Conservation (phyloP, 2,329 filamentous ascomycete species). For the Domatiomyces globalis region DNA sequence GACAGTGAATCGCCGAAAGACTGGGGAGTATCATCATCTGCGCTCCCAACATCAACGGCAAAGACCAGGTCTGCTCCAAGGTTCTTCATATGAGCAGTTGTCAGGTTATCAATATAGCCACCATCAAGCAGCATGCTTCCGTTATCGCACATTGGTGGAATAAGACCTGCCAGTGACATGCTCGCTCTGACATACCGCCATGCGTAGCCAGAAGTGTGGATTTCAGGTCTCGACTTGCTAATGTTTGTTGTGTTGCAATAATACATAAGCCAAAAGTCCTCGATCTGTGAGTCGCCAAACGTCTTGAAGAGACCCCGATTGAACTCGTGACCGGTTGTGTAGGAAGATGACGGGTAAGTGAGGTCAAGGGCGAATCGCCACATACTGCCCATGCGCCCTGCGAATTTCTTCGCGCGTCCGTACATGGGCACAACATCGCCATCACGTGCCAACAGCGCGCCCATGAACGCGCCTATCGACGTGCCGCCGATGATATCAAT, state of each 20-base stretch:
- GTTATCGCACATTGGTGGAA: constrained; percentile 91
- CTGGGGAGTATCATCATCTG: constrained; percentile 87
- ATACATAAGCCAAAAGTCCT: constrained; percentile 97
- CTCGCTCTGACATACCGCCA: constrained; percentile 95
- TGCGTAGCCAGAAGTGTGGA: constrained; percentile 90
- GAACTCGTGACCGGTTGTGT: constrained; percentile 97
- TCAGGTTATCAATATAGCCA: constrained; percentile 93
- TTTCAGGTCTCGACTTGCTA: constrained; percentile 78
- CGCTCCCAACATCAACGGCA: constrained; percentile 80
- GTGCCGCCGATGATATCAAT: constrained; percentile 93
- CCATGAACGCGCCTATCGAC: constrained; percentile 91
- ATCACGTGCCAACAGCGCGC: constrained; percentile 86
- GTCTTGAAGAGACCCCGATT: constrained; percentile 98
- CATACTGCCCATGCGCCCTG: constrained; percentile 96
- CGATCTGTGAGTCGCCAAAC: constrained; percentile 90
- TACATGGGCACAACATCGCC: constrained; percentile 96
- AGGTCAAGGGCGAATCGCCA: constrained; percentile 96
- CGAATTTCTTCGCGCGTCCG: constrained; percentile 90
- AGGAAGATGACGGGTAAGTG: constrained; percentile 90
- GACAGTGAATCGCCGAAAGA: constrained; percentile 87
- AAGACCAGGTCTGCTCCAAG: constrained; percentile 90
- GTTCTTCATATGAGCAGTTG: constrained; percentile 91
- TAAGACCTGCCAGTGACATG: constrained; percentile 85
- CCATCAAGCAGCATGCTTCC: constrained; percentile 94
- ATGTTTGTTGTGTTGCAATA: constrained; percentile 99